These are phyloP conservation scores for Ramalina intermedia DNA, from an alignment of 495 filamentous ascomycete genomes.

Conservation along the genomic window DNA sequence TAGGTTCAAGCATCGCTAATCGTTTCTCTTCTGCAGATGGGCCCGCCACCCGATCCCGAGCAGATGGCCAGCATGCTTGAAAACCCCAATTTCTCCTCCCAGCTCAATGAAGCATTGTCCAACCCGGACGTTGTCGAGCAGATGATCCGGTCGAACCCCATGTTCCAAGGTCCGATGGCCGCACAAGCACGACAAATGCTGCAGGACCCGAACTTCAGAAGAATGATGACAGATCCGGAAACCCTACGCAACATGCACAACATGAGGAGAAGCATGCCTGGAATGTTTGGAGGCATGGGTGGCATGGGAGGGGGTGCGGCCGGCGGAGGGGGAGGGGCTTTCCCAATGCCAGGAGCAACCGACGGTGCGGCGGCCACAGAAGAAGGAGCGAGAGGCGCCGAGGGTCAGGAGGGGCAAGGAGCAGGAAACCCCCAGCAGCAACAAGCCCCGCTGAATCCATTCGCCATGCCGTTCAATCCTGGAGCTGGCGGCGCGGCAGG, in stretches of 20 bases:
- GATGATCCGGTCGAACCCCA: constrained; percentile 80
- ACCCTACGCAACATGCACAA: constrained; percentile 63
- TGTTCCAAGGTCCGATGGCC: constrained; percentile 60
- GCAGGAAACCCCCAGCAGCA: constrained; percentile 13
- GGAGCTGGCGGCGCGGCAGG: constrained; percentile 28
- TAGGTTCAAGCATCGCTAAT: not conserved
- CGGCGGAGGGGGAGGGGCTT: constrained; percentile 29
- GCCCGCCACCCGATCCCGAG: constrained; percentile 67
- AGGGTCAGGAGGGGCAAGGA: not conserved
- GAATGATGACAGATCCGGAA: constrained; percentile 92
- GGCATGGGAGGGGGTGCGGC: constrained; percentile 30
- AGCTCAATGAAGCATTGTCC: constrained; percentile 84
- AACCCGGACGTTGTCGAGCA: constrained; percentile 86
- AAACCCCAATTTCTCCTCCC: constrained; percentile 67
- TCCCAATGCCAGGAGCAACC: constrained; percentile 81
- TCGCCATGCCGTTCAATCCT: constrained; percentile 20
- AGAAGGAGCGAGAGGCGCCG: constrained; percentile 11
- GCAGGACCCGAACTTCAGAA: constrained; percentile 69
- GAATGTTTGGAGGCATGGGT: constrained; percentile 45
- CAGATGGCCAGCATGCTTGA: constrained; percentile 70
- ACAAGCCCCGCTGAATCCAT: constrained; percentile 17
- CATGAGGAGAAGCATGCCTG: constrained; percentile 70
- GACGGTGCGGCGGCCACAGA: constrained; percentile 31
- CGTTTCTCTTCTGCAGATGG: constrained; percentile 50
- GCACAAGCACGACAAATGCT: constrained; percentile 73